Percentiles rank a stretch among this genome's conserved stretches.
Conservation (phyloP, 2,329 filamentous ascomycete species). For the Basipetospora chlamydospora region DNA sequence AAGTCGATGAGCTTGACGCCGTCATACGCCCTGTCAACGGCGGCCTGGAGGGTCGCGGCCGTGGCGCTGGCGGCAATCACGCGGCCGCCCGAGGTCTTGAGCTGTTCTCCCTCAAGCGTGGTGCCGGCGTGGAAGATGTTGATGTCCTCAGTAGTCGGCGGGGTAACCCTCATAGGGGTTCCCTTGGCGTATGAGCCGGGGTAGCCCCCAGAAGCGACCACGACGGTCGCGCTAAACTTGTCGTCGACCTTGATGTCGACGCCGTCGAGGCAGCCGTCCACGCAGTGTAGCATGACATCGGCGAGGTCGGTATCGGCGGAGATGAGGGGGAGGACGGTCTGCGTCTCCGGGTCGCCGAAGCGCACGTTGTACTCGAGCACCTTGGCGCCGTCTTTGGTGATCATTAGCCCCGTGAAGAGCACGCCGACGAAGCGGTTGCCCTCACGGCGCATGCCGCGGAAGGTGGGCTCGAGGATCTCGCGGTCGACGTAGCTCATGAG, state of each 20-base stretch:
- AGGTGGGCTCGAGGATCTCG: slow-evolving; percentile 76
- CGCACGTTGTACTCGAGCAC: slow-evolving; percentile 88
- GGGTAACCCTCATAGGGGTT: slow-evolving; percentile 39
- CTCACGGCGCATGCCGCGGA: slow-evolving; percentile 77
- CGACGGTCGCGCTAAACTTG: slow-evolving; percentile 75
- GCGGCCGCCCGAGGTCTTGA: slow-evolving; percentile 71
- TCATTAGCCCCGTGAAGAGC: slow-evolving; percentile 86
- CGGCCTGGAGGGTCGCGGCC: slow-evolving; percentile 56
- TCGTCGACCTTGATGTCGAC: slow-evolving; percentile 52
- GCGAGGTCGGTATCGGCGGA: slow-evolving; percentile 69
- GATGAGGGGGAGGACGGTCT: slow-evolving; percentile 70
- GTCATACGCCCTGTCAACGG: slow-evolving; percentile 76
- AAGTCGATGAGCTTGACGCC: slow-evolving; percentile 64
- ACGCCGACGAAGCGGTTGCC: slow-evolving; percentile 59
- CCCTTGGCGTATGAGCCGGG: slow-evolving; percentile 77
- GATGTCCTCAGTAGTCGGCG: slow-evolving; percentile 29
- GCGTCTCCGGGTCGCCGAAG: slow-evolving; percentile 84
- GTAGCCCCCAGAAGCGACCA: slow-evolving; percentile 87
- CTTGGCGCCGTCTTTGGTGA: slow-evolving; percentile 66
- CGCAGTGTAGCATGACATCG: slow-evolving; percentile 76
- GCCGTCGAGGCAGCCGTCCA: slow-evolving; percentile 56
- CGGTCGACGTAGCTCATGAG: slow-evolving; percentile 66
- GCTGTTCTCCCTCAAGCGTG: slow-evolving; percentile 40
- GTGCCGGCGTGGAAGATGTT: slow-evolving; percentile 93
- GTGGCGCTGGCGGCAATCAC: slow-evolving; percentile 88